phyloP scores from a whole-genome alignment of 768 basidiomycete species.

The Macrocybe gigantea region DNA sequence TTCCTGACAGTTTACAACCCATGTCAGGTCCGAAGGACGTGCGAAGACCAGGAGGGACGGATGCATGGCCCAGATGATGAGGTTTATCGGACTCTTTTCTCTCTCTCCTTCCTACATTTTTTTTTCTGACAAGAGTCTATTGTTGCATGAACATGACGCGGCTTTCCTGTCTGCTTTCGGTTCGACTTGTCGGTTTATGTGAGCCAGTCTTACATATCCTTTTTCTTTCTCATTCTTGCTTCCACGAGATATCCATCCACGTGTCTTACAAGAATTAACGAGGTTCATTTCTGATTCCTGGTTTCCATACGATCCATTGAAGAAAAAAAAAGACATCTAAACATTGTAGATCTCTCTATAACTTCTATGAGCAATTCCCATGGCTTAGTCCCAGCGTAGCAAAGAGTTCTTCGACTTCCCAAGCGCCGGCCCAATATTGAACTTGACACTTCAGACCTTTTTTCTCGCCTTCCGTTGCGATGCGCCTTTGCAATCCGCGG shows the following conservation, averaged over 20 bases:
- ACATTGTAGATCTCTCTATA: no score
- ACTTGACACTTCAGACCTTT: constrained; percentile 67
- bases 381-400: constrained; percentile 24
- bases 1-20: constrained; percentile 32
- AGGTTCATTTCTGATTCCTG: background rate
- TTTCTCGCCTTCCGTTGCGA: constrained; percentile 60
- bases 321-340: no score
- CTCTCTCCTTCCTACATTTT: constrained; percentile 1
- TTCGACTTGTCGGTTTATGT: no score
- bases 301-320: background rate
- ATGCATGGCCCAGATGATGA: constrained; percentile 63
- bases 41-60: constrained; percentile 60
- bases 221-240: background rate
- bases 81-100: constrained; percentile 4
- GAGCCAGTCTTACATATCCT: constrained; percentile 4
- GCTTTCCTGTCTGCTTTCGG: no score
- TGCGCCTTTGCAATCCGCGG: constrained; percentile 76
- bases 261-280: background rate
- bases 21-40: constrained; percentile 43
- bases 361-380: background rate
- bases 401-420: constrained; percentile 92
- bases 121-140: background rate
- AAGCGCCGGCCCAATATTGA: constrained; percentile 88
- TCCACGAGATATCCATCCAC: constrained; percentile 8
- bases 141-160: no score